Base-by-base conservation (phyloP, 495 filamentous ascomycete genomes). In the Saxispiralis lemnorum region DNA sequence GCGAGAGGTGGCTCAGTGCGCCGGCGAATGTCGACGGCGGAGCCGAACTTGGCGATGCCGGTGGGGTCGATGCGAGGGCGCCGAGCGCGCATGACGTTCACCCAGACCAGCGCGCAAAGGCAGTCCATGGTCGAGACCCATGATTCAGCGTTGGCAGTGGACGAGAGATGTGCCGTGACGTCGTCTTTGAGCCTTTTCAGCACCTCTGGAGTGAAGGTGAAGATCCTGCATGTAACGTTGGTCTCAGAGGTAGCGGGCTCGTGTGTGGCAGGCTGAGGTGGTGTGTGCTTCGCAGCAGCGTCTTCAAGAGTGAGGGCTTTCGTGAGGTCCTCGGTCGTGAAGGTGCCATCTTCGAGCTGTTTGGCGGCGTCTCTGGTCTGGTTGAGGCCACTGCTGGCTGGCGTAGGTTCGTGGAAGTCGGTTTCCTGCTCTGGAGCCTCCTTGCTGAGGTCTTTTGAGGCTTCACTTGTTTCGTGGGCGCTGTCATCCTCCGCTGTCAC, bases 31-130 rank as follows among this genome's bases (percentile, higher is more conserved):
- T 45, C 38, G 31, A 45, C 34, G 4, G 43, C 43, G 3, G 38
- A 38, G 20, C 33, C 43, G n/a, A 35, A 32, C 20, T 45, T 45
- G 10, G 43, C 31, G 15, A 21, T 38, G 7, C 10, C 20, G 7
- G n/a, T 15, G 10, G 20, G 3, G n/a, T 17, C 6, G 5, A 45
- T 4, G 7, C 34, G 34, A 12, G 10, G 21, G 21, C 31, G 39
- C 12, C 43, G 43, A 9, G 43, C 43, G 2, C 43, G 33, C 14
- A 45, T 18, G 16, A 45, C 21, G 12, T 34, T 35, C 5, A 45
- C 34, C 43, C 43, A 45, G 34, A 45, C 10, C 18, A 45, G 20
- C 13, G 33, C 35, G 20, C 20, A 35, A 6, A 45, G 19, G 21
- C 43, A 45, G 24, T 30, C 43, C 16, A 36, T 36, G 31, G 15